phyloP scores from a whole-genome alignment of 2,329 filamentous ascomycete species.

The Sclerotinia spermophila region DNA sequence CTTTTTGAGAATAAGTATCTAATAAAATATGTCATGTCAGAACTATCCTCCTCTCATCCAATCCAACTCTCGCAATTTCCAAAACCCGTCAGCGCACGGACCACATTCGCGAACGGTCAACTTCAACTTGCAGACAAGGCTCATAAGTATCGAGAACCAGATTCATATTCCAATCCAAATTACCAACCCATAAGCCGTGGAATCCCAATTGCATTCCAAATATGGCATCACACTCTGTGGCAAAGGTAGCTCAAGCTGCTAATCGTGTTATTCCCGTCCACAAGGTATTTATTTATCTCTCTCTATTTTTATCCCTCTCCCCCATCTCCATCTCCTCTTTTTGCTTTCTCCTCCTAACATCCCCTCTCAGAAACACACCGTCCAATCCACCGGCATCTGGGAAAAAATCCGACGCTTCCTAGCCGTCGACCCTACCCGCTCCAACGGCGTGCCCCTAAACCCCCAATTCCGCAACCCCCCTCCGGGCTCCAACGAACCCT shows the following conservation, averaged over 20 bases:
- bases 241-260: slow-evolving; percentile 56
- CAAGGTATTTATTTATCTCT: slow-evolving; percentile 46
- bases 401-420: slow-evolving; percentile 74
- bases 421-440: slow-evolving; percentile 81
- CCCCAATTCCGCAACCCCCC: slow-evolving; percentile 85
- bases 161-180: background rate
- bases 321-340: slow-evolving; percentile 13
- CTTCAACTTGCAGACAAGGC: background rate
- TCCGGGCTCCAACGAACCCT: slow-evolving; percentile 68
- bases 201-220: slow-evolving; percentile 30
- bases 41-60: background rate
- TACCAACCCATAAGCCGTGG: slow-evolving; percentile 19
- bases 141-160: background rate
- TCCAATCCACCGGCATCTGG: slow-evolving; percentile 88
- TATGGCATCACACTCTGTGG: slow-evolving; percentile 49
- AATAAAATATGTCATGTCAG: background rate
- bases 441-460: slow-evolving; percentile 89
- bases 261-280: slow-evolving; percentile 53
- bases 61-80: background rate
- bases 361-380: slow-evolving; percentile 80
- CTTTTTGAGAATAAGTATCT: background rate
- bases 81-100: background rate
- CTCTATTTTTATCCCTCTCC: slow-evolving; percentile 15
- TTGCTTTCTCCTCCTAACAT: background rate
- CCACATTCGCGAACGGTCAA: background rate